Base-by-base conservation (phyloP, 2,329 filamentous ascomycete species). In the Paraconiothyrium sp. region DNA sequence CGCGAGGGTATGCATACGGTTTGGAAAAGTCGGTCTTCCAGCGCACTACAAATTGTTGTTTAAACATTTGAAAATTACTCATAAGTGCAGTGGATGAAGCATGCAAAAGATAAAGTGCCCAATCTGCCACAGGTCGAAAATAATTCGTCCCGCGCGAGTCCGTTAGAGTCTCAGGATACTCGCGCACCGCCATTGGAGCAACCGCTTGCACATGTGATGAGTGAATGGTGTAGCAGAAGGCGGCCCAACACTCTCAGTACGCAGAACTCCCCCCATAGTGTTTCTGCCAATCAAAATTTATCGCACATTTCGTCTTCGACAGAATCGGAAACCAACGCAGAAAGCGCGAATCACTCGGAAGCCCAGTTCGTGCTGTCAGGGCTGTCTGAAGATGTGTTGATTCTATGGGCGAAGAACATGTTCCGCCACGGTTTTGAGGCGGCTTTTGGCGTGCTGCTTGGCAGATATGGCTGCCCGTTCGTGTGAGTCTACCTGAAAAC, bases 401-500 rank as follows among this genome's bases (percentile, higher is more conserved):
- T 3, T 11, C 10, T 8, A 3, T 24, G 22, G 37, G 59, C 59
- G 14, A 32, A 58, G 16, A 30, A 52, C 13, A 47, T 65, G 9
- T 65, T 65, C 30, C 56, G 43, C 14, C 54, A 52, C 20, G 44
- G 52, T 14, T 65, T 58, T 43, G 59, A 65, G 27, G 37, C 57
- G 9, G 39, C 49, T 27, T 65, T 65, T n/a, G 57, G 62, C 35
- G 27, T 56, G 16, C 39, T 48, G 16, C 24, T 65, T 39, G 62
- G 62, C 22, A 57, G 57, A 51, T 22, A 62, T 50, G 60, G 62
- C 49, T 65, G 62, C 55, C 60, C 62, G 22, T 50, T 62, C 46
- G 54, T 65, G 62, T 65, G 51, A 22, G 60, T 62, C 51, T 0
- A 13, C 20, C 1, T 2, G 9, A 4, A n/a, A 11, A n/a, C 34